Evolutionary conservation across 2,329 filamentous ascomycete genomes (phyloP).

Genomic region (Nemania abortiva): DNA sequence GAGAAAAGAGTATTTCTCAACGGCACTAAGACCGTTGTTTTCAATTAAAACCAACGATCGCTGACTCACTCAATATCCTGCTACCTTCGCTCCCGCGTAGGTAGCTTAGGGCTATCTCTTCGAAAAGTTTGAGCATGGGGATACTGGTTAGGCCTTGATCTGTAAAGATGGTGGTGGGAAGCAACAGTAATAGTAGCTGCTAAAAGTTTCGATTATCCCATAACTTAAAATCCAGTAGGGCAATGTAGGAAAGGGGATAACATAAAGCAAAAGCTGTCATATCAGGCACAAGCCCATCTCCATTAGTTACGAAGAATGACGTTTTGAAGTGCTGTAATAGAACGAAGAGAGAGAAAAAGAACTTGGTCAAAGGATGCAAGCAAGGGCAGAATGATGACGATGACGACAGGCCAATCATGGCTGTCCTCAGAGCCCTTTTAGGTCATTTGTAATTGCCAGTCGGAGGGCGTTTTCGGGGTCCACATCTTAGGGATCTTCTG

Average conservation of each 20-base stretch:
- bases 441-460: conserved; percentile 12
- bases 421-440: conserved; percentile 12
- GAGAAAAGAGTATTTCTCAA: conserved; percentile 84
- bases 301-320: not conserved
- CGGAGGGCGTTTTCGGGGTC: not conserved
- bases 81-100: not conserved
- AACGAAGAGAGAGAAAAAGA: not conserved
- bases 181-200: not conserved
- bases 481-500: not conserved
- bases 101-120: not conserved
- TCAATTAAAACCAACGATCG: conserved; percentile 57
- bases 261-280: not conserved
- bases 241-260: conserved; percentile 4
- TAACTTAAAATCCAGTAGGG: not conserved
- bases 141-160: not conserved
- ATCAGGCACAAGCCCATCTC: not conserved
- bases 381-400: not conserved
- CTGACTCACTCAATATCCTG: not conserved
- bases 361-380: not conserved
- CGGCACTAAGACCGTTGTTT: conserved; percentile 83
- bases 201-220: not conserved
- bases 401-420: conserved; percentile 22
- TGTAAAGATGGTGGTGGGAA: not conserved
- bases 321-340: not conserved
- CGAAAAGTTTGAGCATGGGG: not conserved